Conservation (phyloP, 2,329 filamentous ascomycete species). For the Phaeoacremonium minimum region DNA sequence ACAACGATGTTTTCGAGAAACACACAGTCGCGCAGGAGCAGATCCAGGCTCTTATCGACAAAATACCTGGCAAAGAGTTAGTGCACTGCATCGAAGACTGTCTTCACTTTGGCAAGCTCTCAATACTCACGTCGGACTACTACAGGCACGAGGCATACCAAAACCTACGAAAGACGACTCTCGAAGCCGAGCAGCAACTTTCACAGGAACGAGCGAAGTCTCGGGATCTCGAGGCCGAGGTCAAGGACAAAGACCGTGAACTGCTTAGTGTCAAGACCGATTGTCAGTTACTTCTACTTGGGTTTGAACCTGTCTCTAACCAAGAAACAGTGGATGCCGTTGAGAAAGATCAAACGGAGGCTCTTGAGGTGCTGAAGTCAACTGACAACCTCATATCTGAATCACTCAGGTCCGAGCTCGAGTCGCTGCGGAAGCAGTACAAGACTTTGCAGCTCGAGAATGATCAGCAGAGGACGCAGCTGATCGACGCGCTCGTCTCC, state of each 20-base stretch:
- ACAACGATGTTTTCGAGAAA: conserved; percentile 55
- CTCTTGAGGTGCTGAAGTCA: conserved; percentile 53
- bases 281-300: conserved; percentile 31
- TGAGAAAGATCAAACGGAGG: conserved; percentile 48
- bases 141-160: conserved; percentile 49
- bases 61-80: conserved; percentile 52
- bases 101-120: conserved; percentile 20
- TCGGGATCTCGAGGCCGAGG: conserved; percentile 40
- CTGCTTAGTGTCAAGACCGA: conserved; percentile 48
- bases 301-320: conserved; percentile 15
- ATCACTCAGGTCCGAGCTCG: conserved; percentile 55
- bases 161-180: conserved; percentile 44
- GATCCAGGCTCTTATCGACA: conserved; percentile 47
- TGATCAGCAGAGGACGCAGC: conserved; percentile 54
- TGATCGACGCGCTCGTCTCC: conserved; percentile 54
- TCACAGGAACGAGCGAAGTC: conserved; percentile 36
- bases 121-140: conserved; percentile 39
- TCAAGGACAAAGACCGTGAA: conserved; percentile 52
- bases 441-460: conserved; percentile 44
- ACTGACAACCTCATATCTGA: conserved; percentile 55
- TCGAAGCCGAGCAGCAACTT: conserved; percentile 40
- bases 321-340: conserved; percentile 42
- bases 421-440: conserved; percentile 47
- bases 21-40: conserved; percentile 54
- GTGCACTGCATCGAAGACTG: conserved; percentile 32